Evolutionary conservation across 306 rosid species (phyloP), one percentile per base, ranked within the genome.

Genomic region (Luffa aegyptiaca): DNA sequence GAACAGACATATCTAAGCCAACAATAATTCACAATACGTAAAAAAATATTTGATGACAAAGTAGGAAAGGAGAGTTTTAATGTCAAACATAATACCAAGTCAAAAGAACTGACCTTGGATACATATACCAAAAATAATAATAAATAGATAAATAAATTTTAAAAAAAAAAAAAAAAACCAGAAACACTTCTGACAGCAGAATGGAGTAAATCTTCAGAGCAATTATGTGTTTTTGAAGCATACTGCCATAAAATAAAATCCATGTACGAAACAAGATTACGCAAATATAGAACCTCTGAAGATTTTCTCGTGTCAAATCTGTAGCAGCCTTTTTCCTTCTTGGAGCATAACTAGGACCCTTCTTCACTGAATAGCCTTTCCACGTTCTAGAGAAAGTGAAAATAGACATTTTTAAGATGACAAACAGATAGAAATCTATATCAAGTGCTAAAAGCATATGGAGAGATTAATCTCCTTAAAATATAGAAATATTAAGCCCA

Each of bases 261-360:
- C 55, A 57, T 3, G 79, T 41, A 76, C 1, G n/a, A 37, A 36
- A 57, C 49, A 41, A 55, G 21, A 57, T 18, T n/a, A 26, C 36
- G 61, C 3, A 80, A 41, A 52, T 33, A 8, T 35, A 3, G 2
- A 85, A 93, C 97, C 96, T 89, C 85, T 91, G 98, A 17, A 91
- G 84, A 83, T 84, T 91, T 14, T 93, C 97, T 18, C 98, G 88
- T 49, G 95, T 93, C 64, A 93, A 84, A 87, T 93, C 95, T 21
- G 98, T 89, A 45, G 86, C 95, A 58, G 86, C 88, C 71, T 87
- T 81, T 87, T 89, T 93, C 85, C 98, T 89, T 79, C 85, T 83
- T 7, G 97, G 97, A 21, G 98, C 98, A 86, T 93, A 93, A 75
- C 80, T 87, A 65, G 91, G 91, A 48, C 98, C 98, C 71, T 82